Base-by-base conservation (phyloP, 176 grass and related monocot genomes). In the Triticum timopheevii region DNA sequence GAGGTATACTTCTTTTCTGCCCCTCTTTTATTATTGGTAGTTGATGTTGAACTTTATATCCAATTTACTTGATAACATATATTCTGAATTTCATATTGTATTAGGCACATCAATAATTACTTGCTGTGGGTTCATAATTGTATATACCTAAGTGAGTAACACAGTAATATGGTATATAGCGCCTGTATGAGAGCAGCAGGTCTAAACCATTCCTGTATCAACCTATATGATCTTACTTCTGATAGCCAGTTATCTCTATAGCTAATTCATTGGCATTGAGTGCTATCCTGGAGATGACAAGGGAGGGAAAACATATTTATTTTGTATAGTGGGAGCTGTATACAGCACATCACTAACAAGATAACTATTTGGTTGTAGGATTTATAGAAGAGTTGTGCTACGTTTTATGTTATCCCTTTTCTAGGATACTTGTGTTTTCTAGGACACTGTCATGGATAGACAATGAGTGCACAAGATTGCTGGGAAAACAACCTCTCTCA, bases 1-100 rank as follows among this genome's bases (percentile, higher is more conserved):
- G 90, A 94, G 92, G 93, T 95, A 73, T 22, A 56, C 69, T 68
- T 74, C 19, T 5, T 76, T 89, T 34, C 3, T n/a, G 59, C 45
- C 69, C 13, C 33, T 17, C n/a, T 78, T 7, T 73, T 91, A 59
- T 71, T 22, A 56, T 73, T 56, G 11, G 12, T 86, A 62, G 64
- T 36, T 50, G n/a, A 74, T 67, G 70, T 82, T 70, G 49, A 77
- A 74, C 17, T 75, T 22, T 42, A 30, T 61, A 39, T 47, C 24
- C 30, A 80, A 69, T 79, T 40, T 59, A 19, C 9, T 69, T 79
- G 20, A 38, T 39, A 30, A 79, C 64, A 9, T 86, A n/a, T 77
- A 52, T 85, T 16, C 7, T 22, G 56, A 82, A 24, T 69, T 36
- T 82, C 52, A 50, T 54, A 33, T 33, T 30, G 36, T 74, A 20